Evolutionary conservation across 177 flowering plant species (phyloP).

Genomic region (Vitis hybrid): DNA sequence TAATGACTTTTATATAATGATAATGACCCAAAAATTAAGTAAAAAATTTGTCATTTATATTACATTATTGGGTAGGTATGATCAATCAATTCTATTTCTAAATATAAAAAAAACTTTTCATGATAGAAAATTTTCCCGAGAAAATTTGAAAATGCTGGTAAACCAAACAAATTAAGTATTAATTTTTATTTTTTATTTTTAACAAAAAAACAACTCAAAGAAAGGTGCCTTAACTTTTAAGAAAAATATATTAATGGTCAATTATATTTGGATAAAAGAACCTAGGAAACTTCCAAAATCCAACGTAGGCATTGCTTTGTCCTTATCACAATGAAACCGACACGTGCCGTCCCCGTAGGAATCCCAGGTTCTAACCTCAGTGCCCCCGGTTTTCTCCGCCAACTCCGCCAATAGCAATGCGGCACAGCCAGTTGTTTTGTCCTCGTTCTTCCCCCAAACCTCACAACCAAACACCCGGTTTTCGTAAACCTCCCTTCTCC

Average conservation of each 20-base stretch:
- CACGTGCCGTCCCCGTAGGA: conserved; percentile 7
- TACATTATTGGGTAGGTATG: too few relatives aligned
- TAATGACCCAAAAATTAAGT: too few relatives aligned
- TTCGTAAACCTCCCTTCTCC: neutral
- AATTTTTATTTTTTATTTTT: too few relatives aligned
- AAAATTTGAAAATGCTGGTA: neutral
- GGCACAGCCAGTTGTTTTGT: conserved; percentile 19
- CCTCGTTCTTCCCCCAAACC: neutral
- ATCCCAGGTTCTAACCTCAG: conserved; percentile 3
- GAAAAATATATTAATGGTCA: neutral
- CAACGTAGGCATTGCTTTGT: neutral
- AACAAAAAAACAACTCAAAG: neutral
- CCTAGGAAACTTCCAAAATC: conserved; percentile 1
- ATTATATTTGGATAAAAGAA: too few relatives aligned
- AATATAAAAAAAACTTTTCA: neutral
- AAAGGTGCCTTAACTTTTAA: neutral
- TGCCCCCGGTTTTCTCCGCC: conserved; percentile 14
- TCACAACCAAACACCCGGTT: neutral
- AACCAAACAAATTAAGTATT: too few relatives aligned
- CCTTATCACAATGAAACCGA: neutral
- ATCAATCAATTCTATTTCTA: too few relatives aligned
- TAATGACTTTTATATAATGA: too few relatives aligned
- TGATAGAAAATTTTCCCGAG: neutral
- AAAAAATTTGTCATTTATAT: too few relatives aligned
- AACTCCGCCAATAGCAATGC: neutral